Conservation (phyloP, 371 early-diverging fungal genomes). For the Mortierella sp. region DNA sequence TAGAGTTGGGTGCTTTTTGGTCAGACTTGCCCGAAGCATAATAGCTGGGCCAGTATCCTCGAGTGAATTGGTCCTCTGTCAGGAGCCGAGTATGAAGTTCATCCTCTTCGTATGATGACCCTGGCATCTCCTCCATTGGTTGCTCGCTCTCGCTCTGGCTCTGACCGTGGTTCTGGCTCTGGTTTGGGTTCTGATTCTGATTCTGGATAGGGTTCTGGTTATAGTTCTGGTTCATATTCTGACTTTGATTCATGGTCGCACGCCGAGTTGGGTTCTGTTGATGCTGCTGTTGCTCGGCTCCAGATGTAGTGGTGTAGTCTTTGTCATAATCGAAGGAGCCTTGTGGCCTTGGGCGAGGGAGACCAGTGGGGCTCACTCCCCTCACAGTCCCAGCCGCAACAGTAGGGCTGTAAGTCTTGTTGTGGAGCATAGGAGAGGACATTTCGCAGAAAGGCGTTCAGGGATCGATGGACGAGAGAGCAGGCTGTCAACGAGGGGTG, state of each 20-base stretch:
- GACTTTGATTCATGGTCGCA: no score
- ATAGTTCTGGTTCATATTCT: neutral
- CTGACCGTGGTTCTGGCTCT: neutral
- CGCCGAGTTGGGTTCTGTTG: neutral
- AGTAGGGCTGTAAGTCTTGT: neutral
- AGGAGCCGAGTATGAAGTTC: constrained; percentile 23
- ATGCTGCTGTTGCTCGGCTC: neutral
- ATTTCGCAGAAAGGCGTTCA: no score
- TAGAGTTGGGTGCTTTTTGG: neutral
- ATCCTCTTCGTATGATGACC: constrained; percentile 1
- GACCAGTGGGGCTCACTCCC: constrained; percentile 4
- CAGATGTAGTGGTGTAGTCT: constrained; percentile 9
- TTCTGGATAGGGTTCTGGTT: neutral
- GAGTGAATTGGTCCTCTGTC: constrained; percentile 24
- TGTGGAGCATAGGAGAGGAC: no score
- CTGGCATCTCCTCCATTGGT: constrained; percentile 1
- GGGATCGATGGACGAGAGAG: no score
- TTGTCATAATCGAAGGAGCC: constrained; percentile 6
- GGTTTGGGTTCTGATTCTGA: neutral
- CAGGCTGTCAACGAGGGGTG: no score
- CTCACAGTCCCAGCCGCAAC: constrained; percentile 9
- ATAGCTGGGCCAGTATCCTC: constrained; percentile 22
- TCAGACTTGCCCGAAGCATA: neutral
- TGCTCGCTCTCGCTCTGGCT: neutral
- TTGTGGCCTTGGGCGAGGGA: constrained; percentile 10